Base-by-base conservation (phyloP, 106 monocot species). In the Xerophyta viscosa region DNA sequence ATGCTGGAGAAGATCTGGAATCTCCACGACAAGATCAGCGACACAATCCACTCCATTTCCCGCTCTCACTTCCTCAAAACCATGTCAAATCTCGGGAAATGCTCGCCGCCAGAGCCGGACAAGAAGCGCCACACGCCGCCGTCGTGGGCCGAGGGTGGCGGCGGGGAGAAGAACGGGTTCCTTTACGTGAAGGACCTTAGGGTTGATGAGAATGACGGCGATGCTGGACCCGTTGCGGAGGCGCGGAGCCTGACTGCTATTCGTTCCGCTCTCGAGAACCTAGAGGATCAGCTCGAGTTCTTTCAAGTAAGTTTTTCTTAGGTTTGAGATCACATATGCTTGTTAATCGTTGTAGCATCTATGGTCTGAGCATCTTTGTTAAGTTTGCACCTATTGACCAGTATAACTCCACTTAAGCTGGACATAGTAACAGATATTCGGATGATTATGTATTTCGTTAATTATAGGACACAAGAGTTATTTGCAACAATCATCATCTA, bases 251-350 rank as follows among this genome's bases (percentile, higher is more conserved):
- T 83, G 29, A 66, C 73, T 33, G 51, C 62, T 42, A 77, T 83
- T 27, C 50, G 82, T 48, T 61, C 68, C 15, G 82, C 82, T 11
- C 70, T 83, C 17, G 82, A 83, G 77, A 77, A 70, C 30, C 54
- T 83, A 15, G 82, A 83, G 69, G 82, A 83, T 44, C 82, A 83
- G 69, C 65, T 83, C 43, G 82, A 83, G 69, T 73, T 77, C 59
- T 73, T 83, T 25, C 76, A 76, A 24, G 81, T 82, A 57, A 67
- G 81, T 18, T n/a, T n/a, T n/a, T n/a, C n/a, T n/a, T n/a, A n/a
- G n/a, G n/a, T n/a, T n/a, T n/a, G n/a, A n/a, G n/a, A n/a, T n/a
- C n/a, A n/a, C n/a, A n/a, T n/a, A n/a, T 0, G n/a, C 24, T 23
- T 25, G 15, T 0, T 48, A 11, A 48, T 39, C 13, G 10, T 11